Conservation (phyloP, 2,329 filamentous ascomycete species). For the Cladophialophora yegresii region DNA sequence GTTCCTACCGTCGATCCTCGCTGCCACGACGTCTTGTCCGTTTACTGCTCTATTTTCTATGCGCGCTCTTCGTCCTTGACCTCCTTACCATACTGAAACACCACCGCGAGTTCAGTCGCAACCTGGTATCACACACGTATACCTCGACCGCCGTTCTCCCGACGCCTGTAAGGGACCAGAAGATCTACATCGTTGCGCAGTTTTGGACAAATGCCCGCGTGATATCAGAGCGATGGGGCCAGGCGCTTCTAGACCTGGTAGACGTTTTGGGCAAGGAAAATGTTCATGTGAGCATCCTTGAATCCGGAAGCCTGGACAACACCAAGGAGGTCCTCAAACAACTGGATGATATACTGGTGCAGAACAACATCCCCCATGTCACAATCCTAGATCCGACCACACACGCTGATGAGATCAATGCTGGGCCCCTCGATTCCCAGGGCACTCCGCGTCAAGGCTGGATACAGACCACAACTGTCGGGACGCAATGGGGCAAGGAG, state of each 20-base stretch:
- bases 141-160: conserved; percentile 31
- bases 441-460: conserved; percentile 54
- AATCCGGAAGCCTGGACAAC: conserved; percentile 69
- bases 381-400: conserved; percentile 62
- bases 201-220: conserved; percentile 68
- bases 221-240: conserved; percentile 64
- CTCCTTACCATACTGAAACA: conserved; percentile 33
- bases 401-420: conserved; percentile 59
- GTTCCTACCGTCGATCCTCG: conserved; percentile 30
- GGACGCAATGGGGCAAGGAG: conserved; percentile 50
- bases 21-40: conserved; percentile 23
- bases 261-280: conserved; percentile 62
- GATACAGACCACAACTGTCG: conserved; percentile 49
- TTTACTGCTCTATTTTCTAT: conserved; percentile 19
- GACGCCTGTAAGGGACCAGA: conserved; percentile 31
- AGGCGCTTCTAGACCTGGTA: conserved; percentile 60
- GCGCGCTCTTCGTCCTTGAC: conserved; percentile 31
- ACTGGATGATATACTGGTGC: conserved; percentile 50
- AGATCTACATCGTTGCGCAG: conserved; percentile 68
- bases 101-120: conserved; percentile 33
- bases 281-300: conserved; percentile 67
- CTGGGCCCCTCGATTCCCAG: conserved; percentile 47
- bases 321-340: conserved; percentile 63
- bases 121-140: conserved; percentile 30
- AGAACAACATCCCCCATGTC: conserved; percentile 53